Conservation (phyloP, 257 asterid genomes). For the Plantago ovata region DNA sequence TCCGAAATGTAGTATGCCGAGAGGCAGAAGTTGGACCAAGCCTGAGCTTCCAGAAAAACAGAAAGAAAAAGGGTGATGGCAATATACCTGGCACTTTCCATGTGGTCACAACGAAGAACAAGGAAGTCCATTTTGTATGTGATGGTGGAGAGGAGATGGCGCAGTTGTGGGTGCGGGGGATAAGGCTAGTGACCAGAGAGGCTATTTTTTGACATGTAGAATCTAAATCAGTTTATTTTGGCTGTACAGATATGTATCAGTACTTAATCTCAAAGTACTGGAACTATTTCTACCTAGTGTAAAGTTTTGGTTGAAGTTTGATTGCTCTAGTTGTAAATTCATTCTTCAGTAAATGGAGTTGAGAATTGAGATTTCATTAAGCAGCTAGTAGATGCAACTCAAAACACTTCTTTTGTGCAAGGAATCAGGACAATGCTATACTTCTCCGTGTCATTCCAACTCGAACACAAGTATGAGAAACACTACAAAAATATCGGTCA, state of each 20-base stretch:
- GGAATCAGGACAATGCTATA: neutral
- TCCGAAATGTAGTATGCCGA: conserved; percentile 57
- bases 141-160: conserved; percentile 65
- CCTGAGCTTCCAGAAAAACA: conserved; percentile 35
- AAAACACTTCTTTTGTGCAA: neutral
- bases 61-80: conserved; percentile 50
- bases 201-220: conserved; percentile 18
- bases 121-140: conserved; percentile 71
- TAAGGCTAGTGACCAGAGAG: conserved; percentile 34
- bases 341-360: conserved; percentile 1
- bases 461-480: neutral
- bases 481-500: neutral
- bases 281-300: conserved; percentile 5
- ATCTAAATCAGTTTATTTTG: neutral
- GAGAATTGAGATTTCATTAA: neutral
- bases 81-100: conserved; percentile 55
- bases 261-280: conserved; percentile 19
- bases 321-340: neutral
- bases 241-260: conserved; percentile 23
- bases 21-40: conserved; percentile 66
- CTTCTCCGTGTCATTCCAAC: neutral
- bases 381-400: neutral
- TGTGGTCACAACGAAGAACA: conserved; percentile 53
- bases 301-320: conserved; percentile 3
- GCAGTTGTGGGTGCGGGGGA: conserved; percentile 47